These are phyloP conservation scores for Fomitopsis pinicola DNA, from an alignment of 1,284 basidiomycete genomes.

Conservation along the genomic window DNA sequence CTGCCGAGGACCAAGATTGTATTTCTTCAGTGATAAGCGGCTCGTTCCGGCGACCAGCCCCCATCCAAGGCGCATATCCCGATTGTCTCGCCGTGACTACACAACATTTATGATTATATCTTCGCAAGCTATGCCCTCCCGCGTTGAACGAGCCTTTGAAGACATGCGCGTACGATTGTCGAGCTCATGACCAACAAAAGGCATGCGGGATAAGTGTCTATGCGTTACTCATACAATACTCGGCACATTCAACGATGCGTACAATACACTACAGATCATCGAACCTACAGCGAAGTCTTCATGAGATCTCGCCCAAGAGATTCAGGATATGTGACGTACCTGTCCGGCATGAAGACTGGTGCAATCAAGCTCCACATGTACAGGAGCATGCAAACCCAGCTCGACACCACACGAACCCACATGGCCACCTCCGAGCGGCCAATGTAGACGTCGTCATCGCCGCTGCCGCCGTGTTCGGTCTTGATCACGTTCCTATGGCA, in stretches of 20 bases:
- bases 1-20: too few species aligned
- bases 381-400: slow-evolving; percentile 89
- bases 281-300: slow-evolving; percentile 10
- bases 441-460: slow-evolving; percentile 83
- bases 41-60: too few species aligned
- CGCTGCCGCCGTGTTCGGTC: slow-evolving; percentile 25
- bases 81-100: too few species aligned
- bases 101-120: too few species aligned
- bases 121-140: too few species aligned
- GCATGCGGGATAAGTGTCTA: neutral
- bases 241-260: neutral
- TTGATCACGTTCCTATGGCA: slow-evolving; percentile 66
- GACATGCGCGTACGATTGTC: too few species aligned
- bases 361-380: slow-evolving; percentile 92
- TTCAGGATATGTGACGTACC: slow-evolving; percentile 36
- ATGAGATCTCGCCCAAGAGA: neutral
- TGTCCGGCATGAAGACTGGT: slow-evolving; percentile 85
- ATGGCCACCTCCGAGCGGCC: slow-evolving; percentile 94
- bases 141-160: too few species aligned
- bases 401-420: slow-evolving; percentile 98
- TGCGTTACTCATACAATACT: slow-evolving; percentile 7
- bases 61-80: too few species aligned
- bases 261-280: slow-evolving; percentile 15
- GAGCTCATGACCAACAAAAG: too few species aligned
- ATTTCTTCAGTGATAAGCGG: too few species aligned